A percentile compares a stretch with the other conserved stretches of the same genome.
phyloP scores from a whole-genome alignment of 768 basidiomycete genomes.

The Auricularia heimuer region DNA sequence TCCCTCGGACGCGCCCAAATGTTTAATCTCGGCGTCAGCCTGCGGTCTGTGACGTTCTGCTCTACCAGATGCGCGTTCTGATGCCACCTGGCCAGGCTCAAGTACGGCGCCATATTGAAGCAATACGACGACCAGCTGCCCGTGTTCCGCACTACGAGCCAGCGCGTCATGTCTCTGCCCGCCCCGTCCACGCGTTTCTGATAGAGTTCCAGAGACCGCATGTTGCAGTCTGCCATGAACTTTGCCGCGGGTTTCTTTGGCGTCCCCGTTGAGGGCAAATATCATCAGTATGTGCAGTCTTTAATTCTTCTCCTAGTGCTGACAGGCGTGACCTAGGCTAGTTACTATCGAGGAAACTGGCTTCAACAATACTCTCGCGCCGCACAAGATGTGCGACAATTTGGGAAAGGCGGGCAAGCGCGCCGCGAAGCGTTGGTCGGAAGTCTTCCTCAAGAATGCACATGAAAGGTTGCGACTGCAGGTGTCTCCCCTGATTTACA shows the following conservation, averaged over 20 bases:
- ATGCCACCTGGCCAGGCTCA: slow-evolving; percentile 23
- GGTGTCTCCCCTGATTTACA: background rate
- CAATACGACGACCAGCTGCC: slow-evolving; percentile 58
- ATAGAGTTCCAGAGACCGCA: slow-evolving; percentile 11
- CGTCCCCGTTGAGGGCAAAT: slow-evolving; percentile 55
- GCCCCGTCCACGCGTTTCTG: background rate
- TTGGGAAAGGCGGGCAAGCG: slow-evolving; percentile 16
- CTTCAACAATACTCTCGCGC: slow-evolving; percentile 40
- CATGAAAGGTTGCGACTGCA: background rate
- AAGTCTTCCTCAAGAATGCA: slow-evolving; percentile 30
- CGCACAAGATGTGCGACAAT: slow-evolving; percentile 22
- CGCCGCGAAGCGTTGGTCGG: slow-evolving; percentile 26
- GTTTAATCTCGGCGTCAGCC: slow-evolving; percentile 62
- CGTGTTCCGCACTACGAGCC: slow-evolving; percentile 71
- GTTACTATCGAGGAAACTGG: slow-evolving; percentile 59
- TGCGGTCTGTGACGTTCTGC: slow-evolving; percentile 15
- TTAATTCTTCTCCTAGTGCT: background rate
- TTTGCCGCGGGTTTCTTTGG: slow-evolving; percentile 65
- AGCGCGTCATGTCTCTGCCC: slow-evolving; percentile 25
- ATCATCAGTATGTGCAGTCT: slow-evolving; percentile 37
- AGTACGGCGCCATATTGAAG: slow-evolving; percentile 39
- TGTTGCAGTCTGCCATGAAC: slow-evolving; percentile 29
- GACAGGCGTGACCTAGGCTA: slow-evolving; percentile 19
- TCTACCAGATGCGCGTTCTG: background rate
- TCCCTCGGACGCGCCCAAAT: slow-evolving; percentile 84